Evolutionary conservation across 805 yeast species (phyloP).

Genomic region (Zygosaccharomyces lentus): DNA sequence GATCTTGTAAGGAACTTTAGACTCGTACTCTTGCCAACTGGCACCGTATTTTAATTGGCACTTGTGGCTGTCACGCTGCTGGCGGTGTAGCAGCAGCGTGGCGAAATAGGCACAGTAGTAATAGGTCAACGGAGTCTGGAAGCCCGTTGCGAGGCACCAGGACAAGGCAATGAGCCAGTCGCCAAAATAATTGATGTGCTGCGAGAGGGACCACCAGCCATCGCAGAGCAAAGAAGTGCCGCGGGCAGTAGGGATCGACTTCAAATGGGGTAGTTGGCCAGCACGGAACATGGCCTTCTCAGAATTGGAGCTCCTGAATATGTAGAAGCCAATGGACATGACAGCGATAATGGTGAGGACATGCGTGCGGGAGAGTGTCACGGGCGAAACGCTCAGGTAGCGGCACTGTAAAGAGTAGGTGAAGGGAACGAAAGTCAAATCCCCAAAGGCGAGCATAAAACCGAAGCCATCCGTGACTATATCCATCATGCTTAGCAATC

Average conservation of each 20-base stretch:
- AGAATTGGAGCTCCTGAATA: constrained; percentile 78
- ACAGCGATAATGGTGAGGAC: constrained; percentile 24
- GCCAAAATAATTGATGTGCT: constrained; percentile 92
- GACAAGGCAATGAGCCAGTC: constrained; percentile 90
- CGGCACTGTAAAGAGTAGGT: constrained; percentile 84
- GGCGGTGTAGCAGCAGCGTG: constrained; percentile 78
- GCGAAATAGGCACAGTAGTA: constrained; percentile 85
- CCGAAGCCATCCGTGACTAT: constrained; percentile 96
- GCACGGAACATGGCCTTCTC: constrained; percentile 81
- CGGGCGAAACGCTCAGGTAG: constrained; percentile 62
- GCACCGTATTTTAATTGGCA: constrained; percentile 82
- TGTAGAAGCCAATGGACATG: constrained; percentile 63
- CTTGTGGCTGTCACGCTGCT: constrained; percentile 84
- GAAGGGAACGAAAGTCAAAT: constrained; percentile 88
- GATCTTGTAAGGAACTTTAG: constrained; percentile 79
- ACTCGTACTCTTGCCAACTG: constrained; percentile 80
- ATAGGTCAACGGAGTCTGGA: constrained; percentile 75
- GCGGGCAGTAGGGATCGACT: constrained; percentile 63
- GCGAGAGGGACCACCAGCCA: constrained; percentile 95
- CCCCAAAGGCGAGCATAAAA: constrained; percentile 93
- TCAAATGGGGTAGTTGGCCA: constrained; percentile 66
- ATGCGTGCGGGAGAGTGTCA: constrained; percentile 46
- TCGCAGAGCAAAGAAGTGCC: constrained; percentile 79
- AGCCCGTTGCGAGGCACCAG: constrained; percentile 91
- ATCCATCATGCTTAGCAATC: constrained; percentile 90